Base-by-base conservation (phyloP, 108 stramenopile genomes). In the Nitzschia sp. region DNA sequence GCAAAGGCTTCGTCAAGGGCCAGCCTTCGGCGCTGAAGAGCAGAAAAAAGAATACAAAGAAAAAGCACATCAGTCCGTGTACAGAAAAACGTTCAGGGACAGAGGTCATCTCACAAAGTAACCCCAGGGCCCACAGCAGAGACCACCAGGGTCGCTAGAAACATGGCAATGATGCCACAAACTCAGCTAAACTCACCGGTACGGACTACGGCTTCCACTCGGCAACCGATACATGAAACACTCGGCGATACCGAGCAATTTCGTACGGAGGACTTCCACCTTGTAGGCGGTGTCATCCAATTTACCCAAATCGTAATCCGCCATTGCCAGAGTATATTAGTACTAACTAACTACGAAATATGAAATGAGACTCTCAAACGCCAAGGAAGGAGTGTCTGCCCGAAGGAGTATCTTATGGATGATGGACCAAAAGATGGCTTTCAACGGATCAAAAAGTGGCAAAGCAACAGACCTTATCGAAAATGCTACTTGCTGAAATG, bases 151-250 rank as follows among this genome's bases (percentile, higher is more conserved):
- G n/a, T n/a, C n/a, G n/a, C n/a, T n/a, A n/a, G n/a, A n/a, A n/a
- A n/a, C n/a, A n/a, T n/a, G n/a, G n/a, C n/a, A n/a, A n/a, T n/a
- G n/a, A n/a, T n/a, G n/a, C n/a, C n/a, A n/a, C n/a, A n/a, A n/a
- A n/a, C n/a, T n/a, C n/a, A n/a, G n/a, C n/a, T n/a, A n/a, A n/a
- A 59, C 76, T 64, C 36, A 77, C 76, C 69, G 68, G 35, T 66
- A 77, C 1, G 76, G 76, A 29, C 69, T 70, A n/a, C n/a, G 46
- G n/a, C 69, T 70, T 34, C 68, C 70, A 30, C 21, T 61, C 2
- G 90, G 87, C 13, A 91, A 66, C 32, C 82, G 72, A 53, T 92
- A 92, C 58, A 92, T 77, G 56, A 89, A 92, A 24, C 88, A 82
- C 72, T 88, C 82, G 25, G 80, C 83, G 26, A 88, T 78, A 60